These are phyloP conservation scores for Stenogyne calaminthoides DNA, from an alignment of 305 asterid genomes.

Conservation along the genomic window DNA sequence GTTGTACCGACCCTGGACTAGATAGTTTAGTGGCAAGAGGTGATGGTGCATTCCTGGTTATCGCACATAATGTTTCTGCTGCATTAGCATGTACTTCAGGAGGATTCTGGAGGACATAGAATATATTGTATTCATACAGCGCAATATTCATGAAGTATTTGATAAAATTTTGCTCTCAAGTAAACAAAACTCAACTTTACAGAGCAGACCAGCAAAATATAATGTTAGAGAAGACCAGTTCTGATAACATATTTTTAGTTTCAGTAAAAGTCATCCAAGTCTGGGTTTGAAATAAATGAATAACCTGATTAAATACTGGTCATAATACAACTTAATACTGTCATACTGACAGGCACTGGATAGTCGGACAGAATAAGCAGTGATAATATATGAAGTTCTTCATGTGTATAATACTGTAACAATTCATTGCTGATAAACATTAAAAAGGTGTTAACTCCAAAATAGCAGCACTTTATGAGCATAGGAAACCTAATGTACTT, in stretches of 20 bases:
- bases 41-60: constrained; percentile 77
- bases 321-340: constrained; percentile 21
- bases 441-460: constrained; percentile 15
- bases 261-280: constrained; percentile 23
- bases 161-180: constrained; percentile 14
- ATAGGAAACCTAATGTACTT: constrained; percentile 11
- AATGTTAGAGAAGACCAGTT: constrained; percentile 22
- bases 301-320: constrained; percentile 21
- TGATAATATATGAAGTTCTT: constrained; percentile 22
- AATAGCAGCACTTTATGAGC: constrained; percentile 13
- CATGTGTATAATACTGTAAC: constrained; percentile 25
- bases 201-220: constrained; percentile 25
- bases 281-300: constrained; percentile 13
- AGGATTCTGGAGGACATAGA: constrained; percentile 48
- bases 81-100: constrained; percentile 91
- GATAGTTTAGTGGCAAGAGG: constrained; percentile 79
- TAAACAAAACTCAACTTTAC: constrained; percentile 30
- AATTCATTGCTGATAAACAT: constrained; percentile 23
- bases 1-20: constrained; percentile 63
- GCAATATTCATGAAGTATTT: constrained; percentile 14
- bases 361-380: constrained; percentile 22
- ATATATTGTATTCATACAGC: constrained; percentile 31
- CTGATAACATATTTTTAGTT: constrained; percentile 26
- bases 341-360: constrained; percentile 14
- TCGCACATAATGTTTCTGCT: constrained; percentile 84